These are phyloP conservation scores for Crepidotus variabilis DNA, from an alignment of 768 basidiomycete species.

Conservation along the genomic window DNA sequence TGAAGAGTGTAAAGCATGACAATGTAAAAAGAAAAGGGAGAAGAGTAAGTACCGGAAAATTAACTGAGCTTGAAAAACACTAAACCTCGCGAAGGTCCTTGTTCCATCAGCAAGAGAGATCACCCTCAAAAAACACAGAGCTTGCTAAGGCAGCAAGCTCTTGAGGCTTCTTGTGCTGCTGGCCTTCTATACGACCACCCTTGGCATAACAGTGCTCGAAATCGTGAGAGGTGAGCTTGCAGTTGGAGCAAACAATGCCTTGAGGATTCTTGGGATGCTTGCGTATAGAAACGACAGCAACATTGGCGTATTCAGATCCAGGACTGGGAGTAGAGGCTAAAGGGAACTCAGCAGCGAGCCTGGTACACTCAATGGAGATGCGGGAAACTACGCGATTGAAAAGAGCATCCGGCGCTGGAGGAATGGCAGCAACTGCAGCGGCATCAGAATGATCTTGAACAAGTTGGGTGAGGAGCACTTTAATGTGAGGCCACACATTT, in stretches of 20 bases:
- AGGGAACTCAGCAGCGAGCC: not conserved
- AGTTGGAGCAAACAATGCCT: conserved; percentile 8
- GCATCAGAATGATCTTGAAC: not conserved
- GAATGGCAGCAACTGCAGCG: not conserved
- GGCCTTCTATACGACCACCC: conserved; percentile 10
- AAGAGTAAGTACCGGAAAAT: not conserved
- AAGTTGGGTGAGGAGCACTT: not conserved
- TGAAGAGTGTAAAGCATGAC: not conserved
- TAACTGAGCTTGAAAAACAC: not conserved
- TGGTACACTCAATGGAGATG: not conserved
- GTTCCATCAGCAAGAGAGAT: not conserved
- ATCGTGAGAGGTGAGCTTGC: conserved; percentile 3
- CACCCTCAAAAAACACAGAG: not conserved
- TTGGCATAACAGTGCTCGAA: conserved; percentile 7
- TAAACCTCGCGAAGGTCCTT: not conserved
- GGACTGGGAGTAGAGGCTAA: not conserved
- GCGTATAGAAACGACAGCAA: not conserved
- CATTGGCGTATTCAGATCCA: conserved; percentile 3
- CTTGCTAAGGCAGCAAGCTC: not conserved
- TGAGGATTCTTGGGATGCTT: conserved; percentile 8
- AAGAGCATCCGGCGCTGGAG: not conserved
- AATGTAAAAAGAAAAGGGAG: not conserved
- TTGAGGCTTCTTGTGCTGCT: conserved; percentile 1
- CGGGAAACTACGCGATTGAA: not conserved
- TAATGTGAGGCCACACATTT: not conserved